phyloP scores from a whole-genome alignment of 176 grass and related monocot species.

The Avena eriantha region DNA sequence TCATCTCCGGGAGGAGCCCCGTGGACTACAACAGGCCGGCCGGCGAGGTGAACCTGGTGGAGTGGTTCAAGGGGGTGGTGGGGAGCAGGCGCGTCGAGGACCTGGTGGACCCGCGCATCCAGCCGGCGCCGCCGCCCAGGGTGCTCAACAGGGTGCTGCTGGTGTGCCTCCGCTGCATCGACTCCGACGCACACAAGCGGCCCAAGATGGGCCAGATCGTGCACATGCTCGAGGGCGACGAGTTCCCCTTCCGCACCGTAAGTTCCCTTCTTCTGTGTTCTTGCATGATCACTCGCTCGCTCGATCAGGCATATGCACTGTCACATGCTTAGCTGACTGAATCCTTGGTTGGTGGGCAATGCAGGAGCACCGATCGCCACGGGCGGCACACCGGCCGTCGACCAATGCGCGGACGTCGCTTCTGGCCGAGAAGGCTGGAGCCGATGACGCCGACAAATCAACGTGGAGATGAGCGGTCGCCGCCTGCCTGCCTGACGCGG shows the following conservation, averaged over 20 bases:
- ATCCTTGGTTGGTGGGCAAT: too few species aligned
- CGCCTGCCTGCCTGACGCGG: background rate
- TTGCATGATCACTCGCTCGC: too few species aligned
- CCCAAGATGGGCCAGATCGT: slow-evolving; percentile 92
- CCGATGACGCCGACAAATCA: slow-evolving; percentile 60
- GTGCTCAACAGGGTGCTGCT: slow-evolving; percentile 76
- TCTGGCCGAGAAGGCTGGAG: slow-evolving; percentile 59
- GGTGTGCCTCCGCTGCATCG: slow-evolving; percentile 89
- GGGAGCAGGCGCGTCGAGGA: slow-evolving; percentile 73
- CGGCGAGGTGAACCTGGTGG: slow-evolving; percentile 98
- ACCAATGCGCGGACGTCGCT: slow-evolving; percentile 53
- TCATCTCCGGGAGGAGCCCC: slow-evolving; percentile 85
- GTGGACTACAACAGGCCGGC: slow-evolving; percentile 78
- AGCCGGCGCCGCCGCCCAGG: slow-evolving; percentile 59
- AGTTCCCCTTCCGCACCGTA: slow-evolving; percentile 88
- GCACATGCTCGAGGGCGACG: slow-evolving; percentile 93
- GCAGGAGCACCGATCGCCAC: slow-evolving; percentile 75
- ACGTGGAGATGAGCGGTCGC: slow-evolving; percentile 56
- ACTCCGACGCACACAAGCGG: slow-evolving; percentile 88
- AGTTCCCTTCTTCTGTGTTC: too few species aligned
- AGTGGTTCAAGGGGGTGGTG: slow-evolving; percentile 94
- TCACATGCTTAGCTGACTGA: too few species aligned
- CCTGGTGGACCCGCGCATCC: slow-evolving; percentile 68
- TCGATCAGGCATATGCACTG: too few species aligned
- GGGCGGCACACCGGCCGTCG: slow-evolving; percentile 52